These are phyloP conservation scores for Fusarium pseudoanthophilum DNA, from an alignment of 2,329 filamentous ascomycete species.

Conservation along the genomic window DNA sequence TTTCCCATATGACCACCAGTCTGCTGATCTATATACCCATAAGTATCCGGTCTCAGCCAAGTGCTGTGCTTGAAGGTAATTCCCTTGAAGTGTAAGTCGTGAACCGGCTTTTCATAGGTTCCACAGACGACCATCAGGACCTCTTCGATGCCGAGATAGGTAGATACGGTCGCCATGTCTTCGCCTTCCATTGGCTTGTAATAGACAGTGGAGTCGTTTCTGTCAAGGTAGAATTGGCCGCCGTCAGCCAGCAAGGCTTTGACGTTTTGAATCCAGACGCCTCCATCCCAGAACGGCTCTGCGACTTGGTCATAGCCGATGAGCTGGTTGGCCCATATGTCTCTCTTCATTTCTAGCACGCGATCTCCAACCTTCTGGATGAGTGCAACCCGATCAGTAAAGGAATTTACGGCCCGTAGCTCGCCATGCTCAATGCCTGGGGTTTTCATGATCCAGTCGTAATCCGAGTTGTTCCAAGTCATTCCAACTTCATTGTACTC, in stretches of 20 bases:
- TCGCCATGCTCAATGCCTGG: conserved; percentile 2
- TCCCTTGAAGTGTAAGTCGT: background rate
- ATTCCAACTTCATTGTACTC: background rate
- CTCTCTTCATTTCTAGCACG: background rate
- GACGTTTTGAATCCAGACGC: conserved; percentile 3
- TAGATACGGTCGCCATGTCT: background rate
- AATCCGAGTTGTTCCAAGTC: conserved; percentile 3
- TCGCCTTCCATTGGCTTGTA: background rate
- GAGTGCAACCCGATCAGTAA: background rate
- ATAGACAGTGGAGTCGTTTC: background rate
- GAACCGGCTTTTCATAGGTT: background rate
- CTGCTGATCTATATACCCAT: conserved; percentile 2
- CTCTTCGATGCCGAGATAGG: background rate
- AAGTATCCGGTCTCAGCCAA: background rate
- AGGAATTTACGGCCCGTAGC: conserved; percentile 1
- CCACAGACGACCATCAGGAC: background rate
- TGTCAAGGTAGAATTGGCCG: conserved; percentile 4
- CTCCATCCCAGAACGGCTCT: conserved; percentile 7
- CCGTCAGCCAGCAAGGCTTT: background rate
- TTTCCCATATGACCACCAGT: conserved; percentile 6
- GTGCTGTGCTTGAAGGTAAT: conserved; percentile 9
- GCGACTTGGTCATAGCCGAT: conserved; percentile 10
- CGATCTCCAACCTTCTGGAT: background rate
- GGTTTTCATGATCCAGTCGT: background rate
- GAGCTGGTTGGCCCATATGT: conserved; percentile 7